Percentiles rank a stretch among this genome's conserved stretches.
Evolutionary conservation across 257 asterid species (phyloP).

Genomic region (Fraxinus excelsior): DNA sequence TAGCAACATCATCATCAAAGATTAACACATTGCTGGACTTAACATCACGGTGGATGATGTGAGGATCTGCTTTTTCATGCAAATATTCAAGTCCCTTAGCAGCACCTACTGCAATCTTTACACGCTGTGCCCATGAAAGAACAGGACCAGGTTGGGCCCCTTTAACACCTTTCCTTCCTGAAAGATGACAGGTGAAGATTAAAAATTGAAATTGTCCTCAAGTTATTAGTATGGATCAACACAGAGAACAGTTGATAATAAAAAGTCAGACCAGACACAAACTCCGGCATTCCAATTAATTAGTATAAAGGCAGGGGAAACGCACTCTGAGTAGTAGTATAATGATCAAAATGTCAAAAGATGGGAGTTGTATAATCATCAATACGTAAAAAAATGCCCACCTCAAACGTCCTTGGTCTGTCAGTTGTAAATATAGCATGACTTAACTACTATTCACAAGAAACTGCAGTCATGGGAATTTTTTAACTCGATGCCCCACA

Average conservation of each 20-base stretch:
- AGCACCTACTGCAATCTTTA: conserved; percentile 86
- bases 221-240: background rate
- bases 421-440: background rate
- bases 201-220: background rate
- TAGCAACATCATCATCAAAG: conserved; percentile 79
- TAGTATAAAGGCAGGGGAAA: background rate
- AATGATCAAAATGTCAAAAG: background rate
- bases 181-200: background rate
- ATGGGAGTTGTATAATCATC: background rate
- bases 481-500: background rate
- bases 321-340: background rate
- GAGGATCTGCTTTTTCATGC: conserved; percentile 80
- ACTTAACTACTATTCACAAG: background rate
- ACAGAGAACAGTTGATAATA: background rate
- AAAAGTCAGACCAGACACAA: background rate
- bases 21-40: conserved; percentile 82
- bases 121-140: conserved; percentile 85
- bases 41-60: conserved; percentile 83
- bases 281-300: background rate
- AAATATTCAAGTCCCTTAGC: conserved; percentile 85
- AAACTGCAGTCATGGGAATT: conserved; percentile 1
- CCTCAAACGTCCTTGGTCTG: background rate
- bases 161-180: conserved; percentile 89
- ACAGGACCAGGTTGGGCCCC: conserved; percentile 94
- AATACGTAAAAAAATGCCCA: background rate